Evolutionary conservation across 2,329 filamentous ascomycete species (phyloP).

Genomic region (Lasiodiplodia theobromae): DNA sequence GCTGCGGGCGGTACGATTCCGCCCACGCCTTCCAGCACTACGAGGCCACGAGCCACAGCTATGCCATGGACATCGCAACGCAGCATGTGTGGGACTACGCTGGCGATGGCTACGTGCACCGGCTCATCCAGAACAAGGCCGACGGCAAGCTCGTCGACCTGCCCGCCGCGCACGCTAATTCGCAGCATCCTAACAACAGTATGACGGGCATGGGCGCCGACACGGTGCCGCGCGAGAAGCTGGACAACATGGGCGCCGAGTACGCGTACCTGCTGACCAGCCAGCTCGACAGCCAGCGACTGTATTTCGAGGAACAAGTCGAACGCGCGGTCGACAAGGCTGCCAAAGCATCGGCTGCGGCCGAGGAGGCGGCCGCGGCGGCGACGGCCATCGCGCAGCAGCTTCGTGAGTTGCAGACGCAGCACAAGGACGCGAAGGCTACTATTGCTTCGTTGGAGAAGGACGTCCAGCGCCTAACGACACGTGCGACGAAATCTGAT

Average conservation of each 20-base stretch:
- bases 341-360: conserved; percentile 73
- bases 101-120: conserved; percentile 93
- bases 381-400: conserved; percentile 60
- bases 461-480: conserved; percentile 64
- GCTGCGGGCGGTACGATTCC: conserved; percentile 92
- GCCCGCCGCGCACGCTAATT: conserved; percentile 60
- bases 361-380: conserved; percentile 61
- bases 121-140: conserved; percentile 90
- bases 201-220: conserved; percentile 62
- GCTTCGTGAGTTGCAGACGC: conserved; percentile 60
- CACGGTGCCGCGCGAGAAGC: conserved; percentile 73
- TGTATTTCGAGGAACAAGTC: conserved; percentile 93
- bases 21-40: conserved; percentile 94
- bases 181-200: conserved; percentile 37
- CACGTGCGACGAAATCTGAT: conserved; percentile 73
- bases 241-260: conserved; percentile 84
- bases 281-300: conserved; percentile 89
- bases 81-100: conserved; percentile 99
- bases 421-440: conserved; percentile 60
- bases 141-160: conserved; percentile 92
- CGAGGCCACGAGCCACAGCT: conserved; percentile 87
- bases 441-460: conserved; percentile 74
- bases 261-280: conserved; percentile 93
- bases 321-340: conserved; percentile 91
- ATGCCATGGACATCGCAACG: conserved; percentile 89